These are phyloP conservation scores for Nemania sp. DNA, from an alignment of 2,329 filamentous ascomycete genomes.

Conservation along the genomic window DNA sequence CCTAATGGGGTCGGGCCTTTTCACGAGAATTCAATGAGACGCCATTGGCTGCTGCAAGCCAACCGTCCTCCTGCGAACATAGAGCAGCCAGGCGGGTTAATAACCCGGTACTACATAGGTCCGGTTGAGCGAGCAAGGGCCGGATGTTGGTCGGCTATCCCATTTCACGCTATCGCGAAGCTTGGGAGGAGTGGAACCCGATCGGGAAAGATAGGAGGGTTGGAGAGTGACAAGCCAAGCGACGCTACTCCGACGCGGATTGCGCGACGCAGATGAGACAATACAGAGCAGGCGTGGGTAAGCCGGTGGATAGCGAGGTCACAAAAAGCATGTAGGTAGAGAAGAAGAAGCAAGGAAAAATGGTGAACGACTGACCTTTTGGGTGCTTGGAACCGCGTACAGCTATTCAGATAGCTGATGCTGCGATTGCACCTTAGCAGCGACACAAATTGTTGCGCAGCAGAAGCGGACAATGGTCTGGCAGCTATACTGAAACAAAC, in stretches of 20 bases:
- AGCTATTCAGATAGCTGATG: not conserved
- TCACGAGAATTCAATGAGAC: slow-evolving; percentile 14
- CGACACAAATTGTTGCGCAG: not conserved
- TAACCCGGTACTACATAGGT: slow-evolving; percentile 25
- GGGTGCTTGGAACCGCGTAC: not conserved
- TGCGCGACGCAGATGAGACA: not conserved
- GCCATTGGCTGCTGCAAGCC: slow-evolving; percentile 27
- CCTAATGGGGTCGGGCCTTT: slow-evolving; percentile 12
- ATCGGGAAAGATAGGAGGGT: slow-evolving; percentile 34
- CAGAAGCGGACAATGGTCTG: not conserved
- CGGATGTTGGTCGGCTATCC: slow-evolving; percentile 25
- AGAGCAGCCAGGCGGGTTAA: slow-evolving; percentile 21
- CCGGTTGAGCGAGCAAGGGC: slow-evolving; percentile 20
- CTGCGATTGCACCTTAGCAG: not conserved
- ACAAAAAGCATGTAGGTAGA: not conserved
- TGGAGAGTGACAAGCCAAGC: not conserved
- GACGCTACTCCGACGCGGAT: slow-evolving; percentile 14
- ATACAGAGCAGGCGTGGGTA: slow-evolving; percentile 1
- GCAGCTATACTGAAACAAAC: too few species aligned
- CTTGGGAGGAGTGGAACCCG: slow-evolving; percentile 22
- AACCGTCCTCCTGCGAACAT: slow-evolving; percentile 19
- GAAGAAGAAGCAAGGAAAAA: not conserved
- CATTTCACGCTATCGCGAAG: slow-evolving; percentile 25
- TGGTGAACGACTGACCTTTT: slow-evolving; percentile 14
- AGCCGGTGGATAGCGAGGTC: not conserved